Conservation (phyloP, 176 grass and related monocot genomes). For the Avena insularis region DNA sequence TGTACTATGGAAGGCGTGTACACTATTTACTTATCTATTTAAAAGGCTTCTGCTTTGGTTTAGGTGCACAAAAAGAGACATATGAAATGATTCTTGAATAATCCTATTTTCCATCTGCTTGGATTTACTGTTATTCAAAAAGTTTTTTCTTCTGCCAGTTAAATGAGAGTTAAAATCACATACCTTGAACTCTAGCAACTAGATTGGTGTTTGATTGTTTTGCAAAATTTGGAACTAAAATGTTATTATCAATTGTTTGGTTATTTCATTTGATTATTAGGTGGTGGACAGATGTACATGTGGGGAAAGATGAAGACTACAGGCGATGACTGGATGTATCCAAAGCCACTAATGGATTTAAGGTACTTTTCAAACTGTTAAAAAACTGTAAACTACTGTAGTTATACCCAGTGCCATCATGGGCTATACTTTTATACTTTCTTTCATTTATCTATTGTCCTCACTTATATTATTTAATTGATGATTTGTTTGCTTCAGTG, state of each 20-base stretch:
- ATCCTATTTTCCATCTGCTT: conserved; percentile 1
- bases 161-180: not conserved
- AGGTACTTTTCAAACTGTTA: conserved; percentile 57
- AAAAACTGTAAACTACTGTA: conserved; percentile 26
- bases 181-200: conserved; percentile 27
- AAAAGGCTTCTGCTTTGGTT: conserved; percentile 15
- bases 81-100: not conserved
- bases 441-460: conserved; percentile 8
- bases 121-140: not conserved
- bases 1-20: not conserved
- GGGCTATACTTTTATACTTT: conserved; percentile 34
- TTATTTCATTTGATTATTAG: conserved; percentile 47
- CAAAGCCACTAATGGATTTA: conserved; percentile 94
- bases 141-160: conserved; percentile 1
- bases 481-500: conserved; percentile 65
- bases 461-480: conserved; percentile 31
- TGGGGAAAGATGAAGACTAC: conserved; percentile 97
- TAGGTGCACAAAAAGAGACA: not conserved
- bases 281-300: conserved; percentile 96
- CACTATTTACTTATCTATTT: not conserved
- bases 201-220: not conserved
- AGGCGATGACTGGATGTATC: conserved; percentile 99
- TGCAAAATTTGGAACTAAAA: not conserved
- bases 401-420: not conserved
- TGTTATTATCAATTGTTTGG: conserved; percentile 10